These are phyloP conservation scores for Guillardia theta DNA, from an alignment of 78 protist genomes.

Conservation along the genomic window DNA sequence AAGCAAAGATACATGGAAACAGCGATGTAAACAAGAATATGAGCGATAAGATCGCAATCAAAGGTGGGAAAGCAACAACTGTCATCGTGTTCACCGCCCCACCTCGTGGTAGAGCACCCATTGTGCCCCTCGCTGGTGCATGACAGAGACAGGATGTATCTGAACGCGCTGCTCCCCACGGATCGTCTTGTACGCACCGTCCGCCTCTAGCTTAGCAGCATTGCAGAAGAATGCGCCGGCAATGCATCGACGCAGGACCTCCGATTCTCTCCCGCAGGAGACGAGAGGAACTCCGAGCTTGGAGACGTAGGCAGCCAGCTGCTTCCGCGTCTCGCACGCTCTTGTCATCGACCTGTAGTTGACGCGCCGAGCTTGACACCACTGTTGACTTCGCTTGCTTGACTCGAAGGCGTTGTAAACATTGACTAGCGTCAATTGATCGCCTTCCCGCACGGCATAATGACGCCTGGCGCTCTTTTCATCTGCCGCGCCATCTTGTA, in stretches of 20 bases:
- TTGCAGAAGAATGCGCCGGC: background rate
- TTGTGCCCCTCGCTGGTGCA: background rate
- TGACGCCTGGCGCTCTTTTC: slow-evolving; percentile 83
- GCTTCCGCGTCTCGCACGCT: background rate
- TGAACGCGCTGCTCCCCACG: background rate
- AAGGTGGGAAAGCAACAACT: too few species aligned
- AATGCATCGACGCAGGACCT: background rate
- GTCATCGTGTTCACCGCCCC: too few species aligned
- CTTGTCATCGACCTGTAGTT: background rate
- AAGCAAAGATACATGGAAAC: too few species aligned
- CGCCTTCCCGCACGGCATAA: slow-evolving; percentile 85
- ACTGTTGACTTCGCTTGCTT: slow-evolving; percentile 48
- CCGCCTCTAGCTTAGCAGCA: background rate
- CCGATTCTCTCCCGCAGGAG: background rate
- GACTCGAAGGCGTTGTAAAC: slow-evolving; percentile 93
- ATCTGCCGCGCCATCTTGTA: slow-evolving; percentile 92
- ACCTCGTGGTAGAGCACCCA: background rate
- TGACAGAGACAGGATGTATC: background rate
- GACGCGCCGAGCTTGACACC: background rate
- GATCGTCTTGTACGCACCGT: background rate
- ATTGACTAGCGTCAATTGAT: slow-evolving; percentile 93
- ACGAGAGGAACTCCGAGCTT: background rate
- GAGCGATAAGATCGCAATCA: too few species aligned
- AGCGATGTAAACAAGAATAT: too few species aligned
- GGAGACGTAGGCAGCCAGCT: background rate